Conservation (phyloP, 2,329 filamentous ascomycete species). For the Cadophora gregata region DNA sequence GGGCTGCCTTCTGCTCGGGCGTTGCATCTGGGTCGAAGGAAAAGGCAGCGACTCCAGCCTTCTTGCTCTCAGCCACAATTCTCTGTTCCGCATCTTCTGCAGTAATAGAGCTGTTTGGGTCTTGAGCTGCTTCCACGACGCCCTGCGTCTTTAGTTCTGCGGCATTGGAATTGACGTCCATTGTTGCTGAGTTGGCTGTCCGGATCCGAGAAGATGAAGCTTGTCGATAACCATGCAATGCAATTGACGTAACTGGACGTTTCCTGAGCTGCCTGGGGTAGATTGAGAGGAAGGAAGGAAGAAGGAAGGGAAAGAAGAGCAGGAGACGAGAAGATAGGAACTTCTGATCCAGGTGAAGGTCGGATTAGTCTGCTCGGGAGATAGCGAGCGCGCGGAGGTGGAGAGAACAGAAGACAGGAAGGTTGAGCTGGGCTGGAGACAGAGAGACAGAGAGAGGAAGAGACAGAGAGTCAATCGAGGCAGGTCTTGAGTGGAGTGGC, state of each 20-base stretch:
- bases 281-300: background rate
- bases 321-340: slow-evolving; percentile 2
- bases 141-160: slow-evolving; percentile 82
- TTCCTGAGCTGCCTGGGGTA: background rate
- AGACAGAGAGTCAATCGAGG: background rate
- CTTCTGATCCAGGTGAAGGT: slow-evolving; percentile 11
- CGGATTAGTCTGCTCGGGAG: background rate
- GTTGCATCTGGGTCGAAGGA: slow-evolving; percentile 87
- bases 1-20: slow-evolving; percentile 82
- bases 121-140: slow-evolving; percentile 75
- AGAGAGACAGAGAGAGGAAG: background rate
- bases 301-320: background rate
- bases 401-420: background rate
- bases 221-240: slow-evolving; percentile 4
- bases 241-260: slow-evolving; percentile 9
- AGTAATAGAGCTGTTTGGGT: slow-evolving; percentile 71
- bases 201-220: slow-evolving; percentile 2
- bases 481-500: background rate
- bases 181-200: slow-evolving; percentile 32
- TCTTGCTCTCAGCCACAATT: slow-evolving; percentile 77
- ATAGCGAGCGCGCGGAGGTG: background rate
- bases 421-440: background rate
- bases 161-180: slow-evolving; percentile 40
- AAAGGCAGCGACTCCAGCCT: slow-evolving; percentile 64
- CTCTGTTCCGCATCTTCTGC: slow-evolving; percentile 74